Evolutionary conservation across 2,329 filamentous ascomycete genomes (phyloP), one percentile per base, ranked within the genome.

Genomic region (Aspergillus sp.): DNA sequence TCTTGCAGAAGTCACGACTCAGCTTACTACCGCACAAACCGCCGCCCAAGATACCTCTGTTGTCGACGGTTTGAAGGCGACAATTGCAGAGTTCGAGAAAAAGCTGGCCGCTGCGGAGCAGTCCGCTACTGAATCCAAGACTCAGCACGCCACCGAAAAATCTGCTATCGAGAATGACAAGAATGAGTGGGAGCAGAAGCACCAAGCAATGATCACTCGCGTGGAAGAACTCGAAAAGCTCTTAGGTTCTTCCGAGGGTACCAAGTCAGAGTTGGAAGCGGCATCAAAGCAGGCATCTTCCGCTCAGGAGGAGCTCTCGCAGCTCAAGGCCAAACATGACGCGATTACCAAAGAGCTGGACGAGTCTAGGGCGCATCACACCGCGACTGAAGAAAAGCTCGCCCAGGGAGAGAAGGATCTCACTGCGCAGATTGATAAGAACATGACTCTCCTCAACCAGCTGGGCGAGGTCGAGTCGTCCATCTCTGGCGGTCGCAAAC

Each of bases 201-300:
- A 68, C 55, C 61, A 71, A 54, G 64, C 66, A n/a, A 53, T 75
- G 61, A 56, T 66, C 68, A 58, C 74, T 66, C 86, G 88, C 58
- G 80, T 96, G 48, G 90, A 96, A 55, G 89, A 92, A 30, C 95
- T 96, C 72, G 91, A 93, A 57, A 83, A 89, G 66, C 90, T 91
- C 34, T 79, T 96, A 60, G 89, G 89, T 27, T 87, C 92, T 63
- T 90, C 91, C 62, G 95, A 96, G 83, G 83, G 79, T 59, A 78
- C 82, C 59, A 86, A 86, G 77, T 86, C 86, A 71, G 83, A 90
- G 49, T 77, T 89, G 53, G 88, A 88, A 76, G 79, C 79, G 13
- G 81, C 88, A 40, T 84, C 85, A 77, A 86, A 86, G 71, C 68
- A 77, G 51, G 68, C 75, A 9, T 63, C 68, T 22, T 64, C 68